Percentiles rank a stretch among this genome's conserved stretches.
phyloP scores from a whole-genome alignment of 164 flowering plant genomes.

The Malania oleifera region DNA sequence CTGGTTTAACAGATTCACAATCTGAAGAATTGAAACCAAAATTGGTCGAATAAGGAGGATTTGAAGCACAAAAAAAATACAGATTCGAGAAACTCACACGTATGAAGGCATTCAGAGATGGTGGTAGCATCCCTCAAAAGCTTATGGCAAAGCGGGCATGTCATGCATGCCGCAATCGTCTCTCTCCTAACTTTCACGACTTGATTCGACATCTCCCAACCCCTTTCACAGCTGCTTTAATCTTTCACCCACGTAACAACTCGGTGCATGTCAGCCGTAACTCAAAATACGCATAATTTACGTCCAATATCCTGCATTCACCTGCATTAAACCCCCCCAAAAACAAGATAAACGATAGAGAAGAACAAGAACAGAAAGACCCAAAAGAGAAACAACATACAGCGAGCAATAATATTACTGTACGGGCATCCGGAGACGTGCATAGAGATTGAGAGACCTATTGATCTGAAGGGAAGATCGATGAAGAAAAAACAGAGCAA shows the following conservation, averaged over 20 bases:
- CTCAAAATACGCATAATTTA: constrained; percentile 18
- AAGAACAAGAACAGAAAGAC: neutral
- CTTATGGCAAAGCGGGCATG: constrained; percentile 81
- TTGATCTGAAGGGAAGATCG: neutral
- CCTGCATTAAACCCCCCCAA: constrained; percentile 29
- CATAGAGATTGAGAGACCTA: constrained; percentile 1
- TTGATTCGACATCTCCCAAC: constrained; percentile 41
- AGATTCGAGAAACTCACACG: constrained; percentile 50
- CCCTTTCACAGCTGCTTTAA: constrained; percentile 1
- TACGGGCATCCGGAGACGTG: constrained; percentile 3
- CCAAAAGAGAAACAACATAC: neutral
- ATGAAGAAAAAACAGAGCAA: neutral
- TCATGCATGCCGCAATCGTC: constrained; percentile 73
- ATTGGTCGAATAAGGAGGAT: neutral
- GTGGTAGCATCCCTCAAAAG: constrained; percentile 84
- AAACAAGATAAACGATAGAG: neutral
- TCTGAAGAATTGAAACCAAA: neutral
- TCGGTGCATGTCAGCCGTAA: constrained; percentile 36
- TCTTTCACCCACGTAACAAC: constrained; percentile 22
- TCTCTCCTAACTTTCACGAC: constrained; percentile 68
- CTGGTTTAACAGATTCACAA: neutral
- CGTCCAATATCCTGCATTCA: constrained; percentile 21
- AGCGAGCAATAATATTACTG: neutral
- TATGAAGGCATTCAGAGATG: constrained; percentile 85
- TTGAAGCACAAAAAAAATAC: neutral